These are phyloP conservation scores for Nyssa sinensis DNA, from an alignment of 148 eudicot species.

Conservation along the genomic window DNA sequence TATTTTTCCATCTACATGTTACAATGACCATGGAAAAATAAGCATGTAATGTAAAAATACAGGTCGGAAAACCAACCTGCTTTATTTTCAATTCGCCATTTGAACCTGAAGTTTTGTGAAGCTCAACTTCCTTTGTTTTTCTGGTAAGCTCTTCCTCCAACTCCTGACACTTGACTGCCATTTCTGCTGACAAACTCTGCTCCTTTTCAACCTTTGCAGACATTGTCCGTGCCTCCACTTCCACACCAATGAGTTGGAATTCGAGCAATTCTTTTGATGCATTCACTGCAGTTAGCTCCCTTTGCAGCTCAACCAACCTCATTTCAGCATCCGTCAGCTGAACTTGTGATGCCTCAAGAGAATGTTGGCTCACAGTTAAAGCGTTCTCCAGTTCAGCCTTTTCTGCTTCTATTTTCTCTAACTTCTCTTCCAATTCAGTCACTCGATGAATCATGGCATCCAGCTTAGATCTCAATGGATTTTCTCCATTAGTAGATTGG, in stretches of 20 bases:
- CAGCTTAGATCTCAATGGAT: slow-evolving; percentile 31
- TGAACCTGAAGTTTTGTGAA: slow-evolving; percentile 30
- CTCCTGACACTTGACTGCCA: slow-evolving; percentile 39
- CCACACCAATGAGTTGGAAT: slow-evolving; percentile 33
- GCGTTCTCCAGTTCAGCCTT: slow-evolving; percentile 40
- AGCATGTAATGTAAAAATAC: neutral
- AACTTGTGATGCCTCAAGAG: slow-evolving; percentile 31
- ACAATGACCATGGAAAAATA: neutral
- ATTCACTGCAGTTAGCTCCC: slow-evolving; percentile 44
- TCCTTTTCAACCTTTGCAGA: slow-evolving; percentile 51
- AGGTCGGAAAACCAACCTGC: slow-evolving; percentile 34
- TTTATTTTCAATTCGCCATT: slow-evolving; percentile 42
- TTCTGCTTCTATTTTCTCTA: slow-evolving; percentile 45
- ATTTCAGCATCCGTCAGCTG: slow-evolving; percentile 32
- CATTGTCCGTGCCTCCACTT: slow-evolving; percentile 49
- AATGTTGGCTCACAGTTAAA: slow-evolving; percentile 30
- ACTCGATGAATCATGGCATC: slow-evolving; percentile 25
- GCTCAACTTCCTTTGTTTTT: slow-evolving; percentile 40
- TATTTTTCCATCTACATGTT: neutral
- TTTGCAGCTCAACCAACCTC: slow-evolving; percentile 52
- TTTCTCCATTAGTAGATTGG: slow-evolving; percentile 16
- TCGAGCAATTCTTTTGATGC: slow-evolving; percentile 48
- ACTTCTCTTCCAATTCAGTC: slow-evolving; percentile 37
- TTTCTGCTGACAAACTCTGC: slow-evolving; percentile 37
- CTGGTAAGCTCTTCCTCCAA: slow-evolving; percentile 48